Base-by-base conservation (phyloP, 805 yeast species). In the Torulaspora microellipsoides region DNA sequence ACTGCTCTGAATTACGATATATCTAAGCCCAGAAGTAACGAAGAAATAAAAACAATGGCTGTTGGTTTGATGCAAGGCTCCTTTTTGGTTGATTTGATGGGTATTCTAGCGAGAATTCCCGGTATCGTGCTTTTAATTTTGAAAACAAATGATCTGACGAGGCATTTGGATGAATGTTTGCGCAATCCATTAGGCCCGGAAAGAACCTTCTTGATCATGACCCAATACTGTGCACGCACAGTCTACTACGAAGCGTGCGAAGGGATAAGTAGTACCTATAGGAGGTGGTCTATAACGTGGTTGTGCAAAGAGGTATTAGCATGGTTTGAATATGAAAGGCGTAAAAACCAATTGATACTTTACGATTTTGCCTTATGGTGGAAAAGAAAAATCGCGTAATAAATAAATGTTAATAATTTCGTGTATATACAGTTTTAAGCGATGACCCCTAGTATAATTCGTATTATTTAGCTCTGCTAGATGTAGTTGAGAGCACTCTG, bases 121-220 rank as follows among this genome's bases (percentile, higher is more conserved):
- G 71, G 90, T 34, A 79, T 90, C 13, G 96, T 93, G 15, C 64
- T 93, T 25, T 72, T 93, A 48, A 86, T 93, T 36, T 69, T 93
- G 57, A 93, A 93, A 60, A 95, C 99, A 0, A 93, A 93, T 61
- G 99, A 93, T 67, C 72, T 93, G 39, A 88, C 95, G 0, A 74
- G 99, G 55, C 83, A 81, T 54, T 70, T 93, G 37, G 99, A 93
- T 64, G 98, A 91, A 58, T 71, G 77, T 43, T 71, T 91, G 43
- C 77, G 84, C 36, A 80, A 81, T 48, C 95, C 96, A 0, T 66
- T 90, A 36, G 97, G 98, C 0, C 83, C 85, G 5, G 91, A 86
- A 58, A 71, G 96, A 38, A 85, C 95, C 0, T 91, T 93, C 53
- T 67, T 90, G 52, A 87, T 93, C 34, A 75, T 93, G 83, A 93